A percentile compares a stretch with the other conserved stretches of the same genome.
Evolutionary conservation across 1,139 yeast genomes (phyloP).

Genomic region (Geotrichum klebahnii): DNA sequence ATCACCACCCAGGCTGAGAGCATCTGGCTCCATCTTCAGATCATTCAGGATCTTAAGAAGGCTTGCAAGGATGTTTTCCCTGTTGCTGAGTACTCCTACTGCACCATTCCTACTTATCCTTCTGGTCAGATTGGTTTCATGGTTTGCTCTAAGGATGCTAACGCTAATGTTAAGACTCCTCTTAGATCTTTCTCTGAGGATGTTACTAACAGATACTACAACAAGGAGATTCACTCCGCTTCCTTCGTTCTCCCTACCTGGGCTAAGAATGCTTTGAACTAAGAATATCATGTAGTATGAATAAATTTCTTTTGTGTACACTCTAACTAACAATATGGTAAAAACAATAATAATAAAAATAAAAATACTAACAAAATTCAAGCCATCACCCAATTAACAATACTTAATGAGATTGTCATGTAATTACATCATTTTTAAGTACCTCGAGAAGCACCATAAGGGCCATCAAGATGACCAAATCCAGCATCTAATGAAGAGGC

Average conservation of each 20-base stretch:
- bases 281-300: too few relatives aligned
- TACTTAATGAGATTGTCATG: neutral
- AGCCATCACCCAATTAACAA: too few relatives aligned
- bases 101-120: constrained; percentile 94
- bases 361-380: too few relatives aligned
- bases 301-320: too few relatives aligned
- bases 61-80: constrained; percentile 71
- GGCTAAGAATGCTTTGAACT: constrained; percentile 51
- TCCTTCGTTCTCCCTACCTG: constrained; percentile 84
- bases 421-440: neutral
- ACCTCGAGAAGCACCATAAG: constrained; percentile 13
- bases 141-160: constrained; percentile 65
- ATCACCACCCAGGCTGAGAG: constrained; percentile 91
- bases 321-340: neutral
- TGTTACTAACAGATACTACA: constrained; percentile 65
- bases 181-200: constrained; percentile 52
- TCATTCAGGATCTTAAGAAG: constrained; percentile 55
- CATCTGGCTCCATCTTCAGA: constrained; percentile 79
- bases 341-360: neutral
- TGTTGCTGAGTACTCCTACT: constrained; percentile 72
- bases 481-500: constrained; percentile 13
- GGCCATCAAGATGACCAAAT: constrained; percentile 15
- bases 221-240: constrained; percentile 63
- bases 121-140: constrained; percentile 90
- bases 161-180: constrained; percentile 54